These are phyloP conservation scores for Centella asiatica DNA, from an alignment of 129 eudicot genomes.

Conservation along the genomic window DNA sequence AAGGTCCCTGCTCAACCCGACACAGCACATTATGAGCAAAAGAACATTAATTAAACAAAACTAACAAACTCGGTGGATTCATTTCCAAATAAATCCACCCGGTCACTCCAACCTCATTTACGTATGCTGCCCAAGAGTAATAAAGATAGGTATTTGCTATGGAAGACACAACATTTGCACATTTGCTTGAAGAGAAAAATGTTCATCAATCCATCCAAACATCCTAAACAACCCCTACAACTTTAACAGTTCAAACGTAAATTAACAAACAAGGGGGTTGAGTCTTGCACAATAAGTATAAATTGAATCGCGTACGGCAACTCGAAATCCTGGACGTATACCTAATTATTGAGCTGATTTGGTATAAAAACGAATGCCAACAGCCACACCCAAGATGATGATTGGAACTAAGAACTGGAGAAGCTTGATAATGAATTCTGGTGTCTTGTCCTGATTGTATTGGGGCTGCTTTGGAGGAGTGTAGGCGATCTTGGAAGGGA, in stretches of 20 bases:
- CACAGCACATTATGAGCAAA: no score
- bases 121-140: no score
- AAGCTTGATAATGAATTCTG: constrained; percentile 76
- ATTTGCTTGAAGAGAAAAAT: no score
- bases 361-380: constrained; percentile 80
- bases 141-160: no score
- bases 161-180: no score
- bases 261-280: neutral
- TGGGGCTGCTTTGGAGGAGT: constrained; percentile 80
- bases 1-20: no score
- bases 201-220: constrained; percentile 3
- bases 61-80: no score
- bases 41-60: no score
- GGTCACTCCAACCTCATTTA: no score
- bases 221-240: neutral
- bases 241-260: constrained; percentile 1
- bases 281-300: neutral
- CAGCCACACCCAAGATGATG: constrained; percentile 73
- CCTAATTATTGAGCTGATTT: constrained; percentile 31
- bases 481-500: constrained; percentile 55
- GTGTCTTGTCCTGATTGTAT: constrained; percentile 86
- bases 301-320: neutral
- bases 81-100: no score
- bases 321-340: neutral
- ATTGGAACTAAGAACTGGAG: constrained; percentile 90